Evolutionary conservation across 2,329 filamentous ascomycete genomes (phyloP).

Genomic region (Fulvia fulva): DNA sequence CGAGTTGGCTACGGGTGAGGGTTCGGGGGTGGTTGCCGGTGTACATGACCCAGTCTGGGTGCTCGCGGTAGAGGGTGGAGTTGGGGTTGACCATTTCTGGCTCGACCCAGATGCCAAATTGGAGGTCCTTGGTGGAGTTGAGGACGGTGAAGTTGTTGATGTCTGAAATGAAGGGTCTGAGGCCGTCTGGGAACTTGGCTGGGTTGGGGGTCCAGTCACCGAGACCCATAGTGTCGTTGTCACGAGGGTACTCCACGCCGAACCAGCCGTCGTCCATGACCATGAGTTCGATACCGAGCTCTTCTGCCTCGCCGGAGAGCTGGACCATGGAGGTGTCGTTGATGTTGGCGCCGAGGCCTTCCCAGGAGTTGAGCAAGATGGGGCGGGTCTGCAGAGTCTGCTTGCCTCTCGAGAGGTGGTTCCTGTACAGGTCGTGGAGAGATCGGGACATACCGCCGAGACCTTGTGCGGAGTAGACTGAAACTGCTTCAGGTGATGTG

Average conservation of each 20-base stretch:
- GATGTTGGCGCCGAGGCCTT: slow-evolving; percentile 57
- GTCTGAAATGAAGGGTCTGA: slow-evolving; percentile 49
- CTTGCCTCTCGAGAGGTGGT: slow-evolving; percentile 57
- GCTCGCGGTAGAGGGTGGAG: slow-evolving; percentile 56
- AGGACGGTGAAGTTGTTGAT: slow-evolving; percentile 49
- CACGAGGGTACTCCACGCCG: slow-evolving; percentile 57
- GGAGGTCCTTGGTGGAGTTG: slow-evolving; percentile 47
- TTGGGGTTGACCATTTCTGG: slow-evolving; percentile 65
- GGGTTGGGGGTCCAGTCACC: slow-evolving; percentile 62
- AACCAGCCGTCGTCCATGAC: slow-evolving; percentile 68
- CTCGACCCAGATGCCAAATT: slow-evolving; percentile 65
- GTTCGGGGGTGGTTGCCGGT: slow-evolving; percentile 55
- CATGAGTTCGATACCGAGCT: slow-evolving; percentile 59
- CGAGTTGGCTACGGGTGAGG: slow-evolving; percentile 55
- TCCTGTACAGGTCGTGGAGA: slow-evolving; percentile 59
- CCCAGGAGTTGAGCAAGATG: slow-evolving; percentile 62
- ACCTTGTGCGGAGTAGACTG: slow-evolving; percentile 57
- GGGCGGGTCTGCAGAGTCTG: slow-evolving; percentile 52
- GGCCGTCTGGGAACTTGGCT: slow-evolving; percentile 55
- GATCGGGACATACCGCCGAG: slow-evolving; percentile 60
- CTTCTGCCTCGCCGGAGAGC: slow-evolving; percentile 54
- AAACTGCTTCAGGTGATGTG: slow-evolving; percentile 59
- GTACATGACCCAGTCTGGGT: slow-evolving; percentile 62
- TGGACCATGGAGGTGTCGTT: slow-evolving; percentile 54
- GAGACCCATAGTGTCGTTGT: slow-evolving; percentile 55